A percentile compares a stretch with the other conserved stretches of the same genome.
Conservation (phyloP, 1,284 basidiomycete genomes). For the Volvariella volvacea region DNA sequence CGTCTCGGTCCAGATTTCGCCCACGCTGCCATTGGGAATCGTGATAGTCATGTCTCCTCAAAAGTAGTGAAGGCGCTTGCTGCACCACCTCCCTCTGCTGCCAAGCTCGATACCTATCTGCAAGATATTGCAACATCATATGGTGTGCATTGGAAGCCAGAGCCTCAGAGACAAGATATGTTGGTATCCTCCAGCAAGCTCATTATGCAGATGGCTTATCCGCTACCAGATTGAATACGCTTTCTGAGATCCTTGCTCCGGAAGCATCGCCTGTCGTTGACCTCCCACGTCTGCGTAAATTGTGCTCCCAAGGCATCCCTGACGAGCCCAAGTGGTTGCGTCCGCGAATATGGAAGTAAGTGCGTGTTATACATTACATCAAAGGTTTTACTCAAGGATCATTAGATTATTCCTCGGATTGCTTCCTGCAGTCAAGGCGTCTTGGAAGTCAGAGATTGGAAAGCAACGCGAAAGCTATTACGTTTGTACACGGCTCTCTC, state of each 20-base stretch:
- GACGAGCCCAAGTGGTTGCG: conserved; percentile 66
- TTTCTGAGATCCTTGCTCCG: conserved; percentile 56
- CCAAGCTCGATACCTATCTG: conserved; percentile 50
- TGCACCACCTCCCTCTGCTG: conserved; percentile 45
- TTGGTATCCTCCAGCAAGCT: conserved; percentile 22
- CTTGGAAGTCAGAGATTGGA: conserved; percentile 49
- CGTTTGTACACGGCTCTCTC: conserved; percentile 30
- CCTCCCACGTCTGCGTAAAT: conserved; percentile 40
- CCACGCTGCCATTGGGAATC: conserved; percentile 43
- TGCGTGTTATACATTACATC: conserved; percentile 6
- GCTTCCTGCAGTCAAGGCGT: conserved; percentile 47
- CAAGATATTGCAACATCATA: conserved; percentile 44
- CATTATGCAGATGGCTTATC: conserved; percentile 4
- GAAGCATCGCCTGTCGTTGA: conserved; percentile 47
- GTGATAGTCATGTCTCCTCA: conserved; percentile 47
- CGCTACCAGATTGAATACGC: conserved; percentile 35
- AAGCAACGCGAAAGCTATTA: conserved; percentile 68
- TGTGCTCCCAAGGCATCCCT: conserved; percentile 62
- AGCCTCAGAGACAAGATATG: conserved; percentile 56
- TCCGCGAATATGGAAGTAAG: conserved; percentile 69
- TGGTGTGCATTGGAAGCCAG: conserved; percentile 56
- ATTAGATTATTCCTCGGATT: conserved; percentile 58
- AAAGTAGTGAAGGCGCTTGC: conserved; percentile 47
- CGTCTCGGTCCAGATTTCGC: conserved; percentile 52
- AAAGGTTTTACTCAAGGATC: conserved; percentile 4